Evolutionary conservation across 768 basidiomycete genomes (phyloP).

Genomic region (Tulasnella sp.): DNA sequence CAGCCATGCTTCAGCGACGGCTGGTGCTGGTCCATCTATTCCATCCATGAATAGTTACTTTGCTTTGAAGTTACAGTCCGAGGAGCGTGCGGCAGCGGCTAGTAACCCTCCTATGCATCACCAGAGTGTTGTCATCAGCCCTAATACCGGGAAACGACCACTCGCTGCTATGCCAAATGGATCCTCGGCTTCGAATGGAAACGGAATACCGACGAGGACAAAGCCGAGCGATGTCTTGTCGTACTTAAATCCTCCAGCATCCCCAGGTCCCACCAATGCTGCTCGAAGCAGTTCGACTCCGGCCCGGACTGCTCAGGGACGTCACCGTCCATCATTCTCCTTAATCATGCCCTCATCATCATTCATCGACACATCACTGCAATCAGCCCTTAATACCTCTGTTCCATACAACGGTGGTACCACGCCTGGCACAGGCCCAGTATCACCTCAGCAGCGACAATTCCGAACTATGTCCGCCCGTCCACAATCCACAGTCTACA

Average conservation of each 20-base stretch:
- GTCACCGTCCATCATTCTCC: constrained; percentile 12
- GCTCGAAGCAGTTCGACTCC: not conserved
- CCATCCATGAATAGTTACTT: constrained; percentile 45
- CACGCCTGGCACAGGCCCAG: not conserved
- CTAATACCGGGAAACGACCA: not conserved
- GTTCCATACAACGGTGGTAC: not conserved
- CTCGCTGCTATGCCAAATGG: not conserved
- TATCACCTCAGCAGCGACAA: not conserved
- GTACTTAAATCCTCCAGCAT: too few relatives aligned
- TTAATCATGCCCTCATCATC: constrained; percentile 6
- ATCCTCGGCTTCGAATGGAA: not conserved
- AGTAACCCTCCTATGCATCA: too few relatives aligned
- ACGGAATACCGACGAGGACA: too few relatives aligned
- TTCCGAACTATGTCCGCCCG: not conserved
- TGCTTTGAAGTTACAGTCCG: constrained; percentile 50
- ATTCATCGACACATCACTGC: constrained; percentile 1
- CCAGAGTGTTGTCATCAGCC: not conserved
- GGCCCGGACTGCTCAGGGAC: not conserved
- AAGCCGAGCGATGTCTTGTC: too few relatives aligned
- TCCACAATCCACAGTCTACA: not conserved
- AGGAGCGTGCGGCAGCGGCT: constrained; percentile 29
- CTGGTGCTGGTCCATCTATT: constrained; percentile 7
- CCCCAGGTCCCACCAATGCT: too few relatives aligned
- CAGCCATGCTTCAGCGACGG: constrained; percentile 11
- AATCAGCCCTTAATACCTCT: not conserved